Conservation (phyloP, 768 basidiomycete genomes). For the Daedalea quercina region DNA sequence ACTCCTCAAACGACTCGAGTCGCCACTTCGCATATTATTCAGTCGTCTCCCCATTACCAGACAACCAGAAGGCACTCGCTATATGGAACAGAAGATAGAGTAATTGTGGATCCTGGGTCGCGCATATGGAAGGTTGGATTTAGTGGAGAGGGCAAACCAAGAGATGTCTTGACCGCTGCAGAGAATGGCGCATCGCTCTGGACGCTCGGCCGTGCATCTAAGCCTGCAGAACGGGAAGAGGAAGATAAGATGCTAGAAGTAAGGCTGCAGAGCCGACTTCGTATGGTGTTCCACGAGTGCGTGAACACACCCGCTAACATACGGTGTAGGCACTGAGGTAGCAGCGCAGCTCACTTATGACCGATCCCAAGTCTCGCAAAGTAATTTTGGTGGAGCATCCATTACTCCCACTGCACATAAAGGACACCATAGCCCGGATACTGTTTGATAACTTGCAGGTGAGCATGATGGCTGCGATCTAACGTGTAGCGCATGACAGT, state of each 20-base stretch:
- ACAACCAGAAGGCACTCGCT: constrained; percentile 87
- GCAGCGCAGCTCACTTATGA: constrained; percentile 69
- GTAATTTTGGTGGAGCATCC: constrained; percentile 92
- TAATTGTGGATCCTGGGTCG: constrained; percentile 93
- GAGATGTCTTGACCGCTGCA: constrained; percentile 75
- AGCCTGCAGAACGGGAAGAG: constrained; percentile 56
- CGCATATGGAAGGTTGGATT: constrained; percentile 97
- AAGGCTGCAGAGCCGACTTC: constrained; percentile 58
- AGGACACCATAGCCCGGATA: constrained; percentile 79
- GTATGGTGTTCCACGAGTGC: constrained; percentile 83
- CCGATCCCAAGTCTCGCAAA: constrained; percentile 93
- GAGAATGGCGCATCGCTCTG: constrained; percentile 43
- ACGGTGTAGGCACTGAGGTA: constrained; percentile 12
- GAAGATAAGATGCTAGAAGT: constrained; percentile 68
- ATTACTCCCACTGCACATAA: constrained; percentile 77
- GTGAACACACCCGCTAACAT: constrained; percentile 20
- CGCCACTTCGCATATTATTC: constrained; percentile 39
- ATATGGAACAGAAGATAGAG: constrained; percentile 94
- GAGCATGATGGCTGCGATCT: constrained; percentile 8
- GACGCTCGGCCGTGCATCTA: constrained; percentile 49
- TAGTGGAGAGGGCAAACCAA: constrained; percentile 88
- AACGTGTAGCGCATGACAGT: background rate
- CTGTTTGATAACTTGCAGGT: constrained; percentile 91
- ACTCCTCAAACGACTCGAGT: constrained; percentile 57
- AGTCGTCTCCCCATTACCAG: constrained; percentile 76